phyloP scores from a whole-genome alignment of 345 rosid genomes.

The Luvunga scandens region DNA sequence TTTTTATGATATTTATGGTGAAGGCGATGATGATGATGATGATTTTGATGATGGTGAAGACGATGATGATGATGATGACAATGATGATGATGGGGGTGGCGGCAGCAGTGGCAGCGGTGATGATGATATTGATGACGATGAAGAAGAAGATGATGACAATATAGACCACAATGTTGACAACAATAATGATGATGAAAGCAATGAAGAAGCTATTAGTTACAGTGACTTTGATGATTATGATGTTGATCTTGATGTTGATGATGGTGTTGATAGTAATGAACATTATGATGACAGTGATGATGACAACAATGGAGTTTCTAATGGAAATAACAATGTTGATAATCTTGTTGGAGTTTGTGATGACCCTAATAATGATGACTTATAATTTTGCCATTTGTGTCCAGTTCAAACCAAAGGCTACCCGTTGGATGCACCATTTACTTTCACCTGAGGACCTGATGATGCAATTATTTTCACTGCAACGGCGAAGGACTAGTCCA shows the following conservation, averaged over 20 bases:
- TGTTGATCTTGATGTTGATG: slow-evolving; percentile 10
- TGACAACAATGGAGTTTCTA: slow-evolving; percentile 15
- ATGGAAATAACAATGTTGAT: slow-evolving; percentile 7
- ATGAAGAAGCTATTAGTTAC: slow-evolving; percentile 8
- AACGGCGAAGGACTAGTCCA: slow-evolving; percentile 30
- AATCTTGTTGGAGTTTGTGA: slow-evolving; percentile 16
- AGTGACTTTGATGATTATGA: slow-evolving; percentile 8
- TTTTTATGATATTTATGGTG: slow-evolving; percentile 23
- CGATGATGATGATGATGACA: not conserved
- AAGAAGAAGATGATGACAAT: not conserved
- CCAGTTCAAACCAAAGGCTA: slow-evolving; percentile 56
- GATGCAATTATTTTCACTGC: slow-evolving; percentile 51
- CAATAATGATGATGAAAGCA: slow-evolving; percentile 19
- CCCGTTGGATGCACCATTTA: slow-evolving; percentile 49
- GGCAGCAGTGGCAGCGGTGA: not conserved
- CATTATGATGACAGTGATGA: slow-evolving; percentile 12
- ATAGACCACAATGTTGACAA: slow-evolving; percentile 14
- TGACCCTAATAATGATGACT: slow-evolving; percentile 29
- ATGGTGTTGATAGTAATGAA: not conserved
- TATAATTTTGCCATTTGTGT: slow-evolving; percentile 48
- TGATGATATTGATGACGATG: not conserved
- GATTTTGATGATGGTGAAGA: too few species aligned
- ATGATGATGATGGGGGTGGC: not conserved
- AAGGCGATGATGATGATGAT: slow-evolving; percentile 1
- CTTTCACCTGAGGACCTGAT: slow-evolving; percentile 49